phyloP scores from a whole-genome alignment of 495 filamentous ascomycete genomes.

The Staphylotrichum longicolle region DNA sequence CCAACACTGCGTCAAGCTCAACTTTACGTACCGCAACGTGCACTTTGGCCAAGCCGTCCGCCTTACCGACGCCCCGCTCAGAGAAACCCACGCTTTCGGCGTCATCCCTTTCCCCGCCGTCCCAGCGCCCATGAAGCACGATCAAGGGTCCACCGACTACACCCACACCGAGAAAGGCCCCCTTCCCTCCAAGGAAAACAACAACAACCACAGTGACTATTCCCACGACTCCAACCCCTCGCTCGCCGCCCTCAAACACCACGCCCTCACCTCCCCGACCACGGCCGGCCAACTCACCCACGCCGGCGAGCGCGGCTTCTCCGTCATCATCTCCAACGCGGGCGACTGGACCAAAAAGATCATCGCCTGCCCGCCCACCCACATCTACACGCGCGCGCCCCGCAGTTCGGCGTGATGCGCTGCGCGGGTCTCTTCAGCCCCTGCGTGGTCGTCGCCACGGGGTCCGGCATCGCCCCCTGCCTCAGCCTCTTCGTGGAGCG shows the following conservation, averaged over 20 bases:
- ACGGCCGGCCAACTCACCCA: slow-evolving; percentile 62
- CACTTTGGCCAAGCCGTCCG: slow-evolving; percentile 56
- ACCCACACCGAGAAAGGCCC: slow-evolving; percentile 32
- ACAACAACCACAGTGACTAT: slow-evolving; percentile 31
- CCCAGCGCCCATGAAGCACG: slow-evolving; percentile 22
- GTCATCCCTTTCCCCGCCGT: slow-evolving; percentile 57
- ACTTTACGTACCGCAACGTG: slow-evolving; percentile 60
- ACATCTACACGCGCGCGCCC: slow-evolving; percentile 55
- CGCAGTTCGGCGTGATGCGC: slow-evolving; percentile 68
- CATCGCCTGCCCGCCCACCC: slow-evolving; percentile 59
- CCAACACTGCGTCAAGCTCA: slow-evolving; percentile 66
- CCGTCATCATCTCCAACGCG: slow-evolving; percentile 70
- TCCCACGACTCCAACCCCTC: slow-evolving; percentile 31
- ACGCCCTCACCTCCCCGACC: slow-evolving; percentile 38
- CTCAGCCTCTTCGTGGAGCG: slow-evolving; percentile 49
- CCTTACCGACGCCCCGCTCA: slow-evolving; percentile 57
- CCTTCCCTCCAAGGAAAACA: slow-evolving; percentile 51
- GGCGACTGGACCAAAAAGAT: slow-evolving; percentile 77
- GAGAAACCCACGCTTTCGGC: slow-evolving; percentile 81
- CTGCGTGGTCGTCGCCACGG: slow-evolving; percentile 75
- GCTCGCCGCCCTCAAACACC: slow-evolving; percentile 31
- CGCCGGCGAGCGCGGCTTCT: slow-evolving; percentile 58
- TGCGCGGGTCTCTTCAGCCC: slow-evolving; percentile 65
- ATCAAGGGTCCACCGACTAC: slow-evolving; percentile 21
- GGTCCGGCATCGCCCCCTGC: slow-evolving; percentile 76